A percentile compares a stretch with the other conserved stretches of the same genome.
Conservation (phyloP, 2,329 filamentous ascomycete genomes). For the Monosporascus sp. region DNA sequence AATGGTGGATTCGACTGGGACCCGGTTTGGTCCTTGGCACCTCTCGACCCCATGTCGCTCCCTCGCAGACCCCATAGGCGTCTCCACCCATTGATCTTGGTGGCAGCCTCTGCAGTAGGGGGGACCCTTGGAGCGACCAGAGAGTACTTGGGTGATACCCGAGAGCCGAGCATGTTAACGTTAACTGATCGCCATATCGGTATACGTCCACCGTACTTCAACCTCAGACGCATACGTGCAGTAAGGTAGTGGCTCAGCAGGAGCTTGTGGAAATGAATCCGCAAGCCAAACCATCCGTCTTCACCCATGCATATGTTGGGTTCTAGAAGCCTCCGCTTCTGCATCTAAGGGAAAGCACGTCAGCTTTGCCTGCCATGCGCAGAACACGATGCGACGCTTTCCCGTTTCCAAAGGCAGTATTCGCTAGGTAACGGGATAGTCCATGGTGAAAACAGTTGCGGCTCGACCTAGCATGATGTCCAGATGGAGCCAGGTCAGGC, state of each 20-base stretch:
- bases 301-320: neutral
- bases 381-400: neutral
- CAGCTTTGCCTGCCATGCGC: neutral
- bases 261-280: too few species aligned
- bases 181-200: neutral
- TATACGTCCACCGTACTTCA: neutral
- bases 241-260: too few species aligned
- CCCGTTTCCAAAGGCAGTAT: neutral
- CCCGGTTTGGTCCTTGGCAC: slow-evolving; percentile 22
- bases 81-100: slow-evolving; percentile 19
- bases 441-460: neutral
- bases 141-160: slow-evolving; percentile 20
- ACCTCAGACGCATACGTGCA: neutral
- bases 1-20: slow-evolving; percentile 16
- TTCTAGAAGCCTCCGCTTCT: neutral
- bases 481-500: neutral
- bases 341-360: too few species aligned
- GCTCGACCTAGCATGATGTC: neutral
- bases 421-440: neutral
- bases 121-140: slow-evolving; percentile 15
- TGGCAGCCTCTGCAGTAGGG: slow-evolving; percentile 16
- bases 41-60: slow-evolving; percentile 20
- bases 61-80: slow-evolving; percentile 17
- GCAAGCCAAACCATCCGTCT: too few species aligned
- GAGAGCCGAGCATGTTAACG: neutral